phyloP scores from a whole-genome alignment of 306 rosid species.

The peach (Prunus persica) region DNA sequence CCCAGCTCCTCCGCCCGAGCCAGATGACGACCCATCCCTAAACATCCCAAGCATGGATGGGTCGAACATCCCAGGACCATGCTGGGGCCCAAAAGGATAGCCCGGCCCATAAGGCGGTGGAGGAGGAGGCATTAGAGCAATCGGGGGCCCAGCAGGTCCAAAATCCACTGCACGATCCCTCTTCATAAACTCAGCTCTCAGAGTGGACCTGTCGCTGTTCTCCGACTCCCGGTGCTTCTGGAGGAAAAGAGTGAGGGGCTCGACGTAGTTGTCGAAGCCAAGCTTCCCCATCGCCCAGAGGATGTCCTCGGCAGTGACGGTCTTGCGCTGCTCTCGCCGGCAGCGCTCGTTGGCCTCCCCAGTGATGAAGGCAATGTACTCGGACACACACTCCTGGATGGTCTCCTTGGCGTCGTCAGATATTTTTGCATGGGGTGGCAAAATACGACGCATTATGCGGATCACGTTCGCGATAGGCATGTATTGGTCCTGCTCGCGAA shows the following conservation, averaged over 20 bases:
- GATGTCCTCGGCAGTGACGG: slow-evolving; percentile 48
- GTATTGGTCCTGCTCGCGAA: slow-evolving; percentile 67
- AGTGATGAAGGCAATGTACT: slow-evolving; percentile 73
- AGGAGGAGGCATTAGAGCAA: not conserved
- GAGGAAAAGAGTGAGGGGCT: slow-evolving; percentile 47
- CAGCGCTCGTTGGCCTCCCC: slow-evolving; percentile 74
- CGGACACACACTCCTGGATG: slow-evolving; percentile 67
- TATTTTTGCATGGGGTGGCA: slow-evolving; percentile 68
- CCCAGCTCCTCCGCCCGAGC: not conserved
- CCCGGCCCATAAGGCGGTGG: slow-evolving; percentile 25
- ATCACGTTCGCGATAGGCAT: slow-evolving; percentile 80
- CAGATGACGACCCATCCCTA: slow-evolving; percentile 16
- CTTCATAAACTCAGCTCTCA: slow-evolving; percentile 16
- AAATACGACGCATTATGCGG: slow-evolving; percentile 63
- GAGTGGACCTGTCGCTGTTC: slow-evolving; percentile 24
- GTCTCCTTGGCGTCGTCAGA: slow-evolving; percentile 78
- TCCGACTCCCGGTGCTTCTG: slow-evolving; percentile 50
- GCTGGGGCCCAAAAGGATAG: slow-evolving; percentile 8
- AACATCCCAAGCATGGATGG: slow-evolving; percentile 18
- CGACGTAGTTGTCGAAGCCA: slow-evolving; percentile 48
- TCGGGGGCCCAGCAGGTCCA: not conserved
- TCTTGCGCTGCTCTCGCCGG: slow-evolving; percentile 48
- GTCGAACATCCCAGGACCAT: slow-evolving; percentile 22
- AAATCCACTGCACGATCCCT: slow-evolving; percentile 6
- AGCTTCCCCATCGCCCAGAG: slow-evolving; percentile 46